Percentiles rank a stretch among this genome's conserved stretches.
phyloP scores from a whole-genome alignment of 495 filamentous ascomycete species.

The Talaromyces proteolyticus region DNA sequence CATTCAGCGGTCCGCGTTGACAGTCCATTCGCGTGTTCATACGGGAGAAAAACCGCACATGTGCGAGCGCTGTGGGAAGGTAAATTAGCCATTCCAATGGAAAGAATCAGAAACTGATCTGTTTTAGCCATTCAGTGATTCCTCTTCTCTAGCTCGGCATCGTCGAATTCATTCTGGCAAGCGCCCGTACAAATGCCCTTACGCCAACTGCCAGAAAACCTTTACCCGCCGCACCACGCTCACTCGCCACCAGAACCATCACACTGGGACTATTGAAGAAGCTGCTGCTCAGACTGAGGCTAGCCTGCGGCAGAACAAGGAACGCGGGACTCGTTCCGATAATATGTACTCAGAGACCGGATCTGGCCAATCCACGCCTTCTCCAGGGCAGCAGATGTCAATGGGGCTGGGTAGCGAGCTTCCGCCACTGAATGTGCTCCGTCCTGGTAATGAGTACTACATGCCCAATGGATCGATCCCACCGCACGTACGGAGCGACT shows the following conservation, averaged over 20 bases:
- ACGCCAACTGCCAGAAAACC: conserved; percentile 96
- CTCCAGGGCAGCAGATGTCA: conserved; percentile 71
- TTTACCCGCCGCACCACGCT: conserved; percentile 94
- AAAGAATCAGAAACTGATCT: conserved; percentile 12
- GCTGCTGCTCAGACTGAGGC: conserved; percentile 85
- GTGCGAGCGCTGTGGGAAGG: conserved; percentile 96
- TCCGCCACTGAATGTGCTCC: conserved; percentile 67
- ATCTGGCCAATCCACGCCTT: conserved; percentile 83
- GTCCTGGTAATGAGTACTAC: conserved; percentile 62
- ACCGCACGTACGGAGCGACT: conserved; percentile 74
- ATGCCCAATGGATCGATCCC: conserved; percentile 60
- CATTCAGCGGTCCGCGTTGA: conserved; percentile 95
- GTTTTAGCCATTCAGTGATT: conserved; percentile 92
- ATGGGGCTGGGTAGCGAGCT: conserved; percentile 66
- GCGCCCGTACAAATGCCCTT: conserved; percentile 95
- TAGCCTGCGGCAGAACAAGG: conserved; percentile 55
- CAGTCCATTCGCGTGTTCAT: conserved; percentile 90
- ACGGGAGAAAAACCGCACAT: conserved; percentile 98
- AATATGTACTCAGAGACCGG: conserved; percentile 73
- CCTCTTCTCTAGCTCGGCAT: conserved; percentile 89
- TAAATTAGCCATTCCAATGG: conserved; percentile 29
- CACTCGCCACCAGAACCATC: conserved; percentile 92
- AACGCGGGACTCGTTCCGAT: conserved; percentile 59
- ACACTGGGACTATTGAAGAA: conserved; percentile 93
- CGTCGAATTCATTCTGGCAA: conserved; percentile 94